Base-by-base conservation (phyloP, 106 monocot genomes). In the Acanthochlamys bracteata region DNA sequence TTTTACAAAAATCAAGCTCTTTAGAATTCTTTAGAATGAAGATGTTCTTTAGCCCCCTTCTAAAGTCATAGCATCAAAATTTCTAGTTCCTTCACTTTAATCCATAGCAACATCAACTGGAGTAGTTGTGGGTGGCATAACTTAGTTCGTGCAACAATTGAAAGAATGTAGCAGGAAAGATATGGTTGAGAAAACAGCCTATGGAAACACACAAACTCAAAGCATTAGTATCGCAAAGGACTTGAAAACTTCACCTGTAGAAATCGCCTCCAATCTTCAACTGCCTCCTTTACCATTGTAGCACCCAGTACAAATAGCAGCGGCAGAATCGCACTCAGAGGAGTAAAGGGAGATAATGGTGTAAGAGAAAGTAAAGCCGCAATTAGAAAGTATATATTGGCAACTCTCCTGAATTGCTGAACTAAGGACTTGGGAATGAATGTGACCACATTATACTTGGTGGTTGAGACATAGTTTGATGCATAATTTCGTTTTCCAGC, bases 351-450 rank as follows among this genome's bases (percentile, higher is more conserved):
- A 65, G 70, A 25, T 40, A 70, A 41, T 4, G 58, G 11, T 20
- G 64, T 59, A 25, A 65, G 16, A 7, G 69, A 63, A 24, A 69
- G 24, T 19, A 70, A 24, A 10, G 69, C 76, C 57, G 59, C 49
- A 47, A 76, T 26, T 46, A 76, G 70, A 65, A 76, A 76, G 46
- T 76, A 76, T 12, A 76, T 22, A 23, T 76, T 70, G 17, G 76
- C 76, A 20, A 66, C 70, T 13, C 76, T 46, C 0, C 69, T 42
- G 23, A 76, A 76, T 58, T 76, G 76, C 46, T 76, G 69, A 26
- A 70, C 65, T 1, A 76, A 59, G 20, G 69, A 56, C 15, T 66
- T 59, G 4, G 70, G 39, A 76, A 17, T 49, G 49, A 49, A 49
- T 49, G 49, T 49, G 12, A 17, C 23, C 65, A 76, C n/a, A 69